Evolutionary conservation across 1,284 basidiomycete genomes (phyloP).

Genomic region (Agroathelia rolfsii): DNA sequence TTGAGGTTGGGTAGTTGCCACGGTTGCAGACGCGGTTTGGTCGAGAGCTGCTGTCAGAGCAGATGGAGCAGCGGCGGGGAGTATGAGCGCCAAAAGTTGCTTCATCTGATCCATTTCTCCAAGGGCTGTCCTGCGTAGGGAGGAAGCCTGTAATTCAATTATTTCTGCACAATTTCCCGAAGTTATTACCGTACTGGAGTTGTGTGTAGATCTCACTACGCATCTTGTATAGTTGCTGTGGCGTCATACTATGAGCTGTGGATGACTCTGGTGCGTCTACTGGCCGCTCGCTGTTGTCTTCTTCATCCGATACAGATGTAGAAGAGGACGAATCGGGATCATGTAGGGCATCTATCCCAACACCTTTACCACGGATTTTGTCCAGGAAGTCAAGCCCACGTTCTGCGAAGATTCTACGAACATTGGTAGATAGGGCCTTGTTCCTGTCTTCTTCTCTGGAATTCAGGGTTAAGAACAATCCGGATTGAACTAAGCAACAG

Average conservation of each 20-base stretch:
- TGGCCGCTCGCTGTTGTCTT: too few species aligned
- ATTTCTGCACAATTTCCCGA: not conserved
- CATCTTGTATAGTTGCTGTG: constrained; percentile 67
- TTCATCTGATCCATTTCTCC: constrained; percentile 71
- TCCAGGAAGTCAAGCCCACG: constrained; percentile 70
- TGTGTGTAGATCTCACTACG: constrained; percentile 58
- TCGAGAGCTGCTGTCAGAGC: constrained; percentile 14
- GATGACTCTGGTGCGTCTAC: constrained; percentile 22
- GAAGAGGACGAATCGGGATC: too few species aligned
- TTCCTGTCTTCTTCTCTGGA: constrained; percentile 44
- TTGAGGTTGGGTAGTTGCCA: constrained; percentile 17
- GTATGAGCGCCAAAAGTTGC: constrained; percentile 49
- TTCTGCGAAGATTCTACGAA: constrained; percentile 62
- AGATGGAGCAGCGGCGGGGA: constrained; percentile 33
- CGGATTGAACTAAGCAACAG: not conserved
- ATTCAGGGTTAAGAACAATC: constrained; percentile 6
- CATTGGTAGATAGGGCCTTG: constrained; percentile 45
- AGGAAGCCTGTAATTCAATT: constrained; percentile 7
- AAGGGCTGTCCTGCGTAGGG: constrained; percentile 45
- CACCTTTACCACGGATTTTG: constrained; percentile 28
- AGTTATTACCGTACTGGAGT: constrained; percentile 44
- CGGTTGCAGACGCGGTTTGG: constrained; percentile 13
- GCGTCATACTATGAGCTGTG: constrained; percentile 44
- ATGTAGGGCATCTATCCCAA: constrained; percentile 15
- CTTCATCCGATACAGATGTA: too few species aligned